These are phyloP conservation scores for Cyclotella baltica DNA, from an alignment of 108 stramenopile species.

Conservation along the genomic window DNA sequence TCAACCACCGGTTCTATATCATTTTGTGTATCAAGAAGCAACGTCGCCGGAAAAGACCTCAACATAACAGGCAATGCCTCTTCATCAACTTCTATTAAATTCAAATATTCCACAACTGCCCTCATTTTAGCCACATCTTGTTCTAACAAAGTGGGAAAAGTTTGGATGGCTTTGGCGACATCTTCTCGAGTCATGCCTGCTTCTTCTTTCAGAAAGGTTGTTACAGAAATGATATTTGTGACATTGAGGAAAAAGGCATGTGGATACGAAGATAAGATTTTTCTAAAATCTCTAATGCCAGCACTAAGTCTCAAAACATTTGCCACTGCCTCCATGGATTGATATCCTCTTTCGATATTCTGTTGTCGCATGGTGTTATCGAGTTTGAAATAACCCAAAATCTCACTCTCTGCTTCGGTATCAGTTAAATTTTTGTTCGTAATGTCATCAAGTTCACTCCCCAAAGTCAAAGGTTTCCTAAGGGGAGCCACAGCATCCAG, in stretches of 20 bases:
- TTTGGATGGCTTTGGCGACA: slow-evolving; percentile 64
- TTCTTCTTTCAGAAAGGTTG: slow-evolving; percentile 63
- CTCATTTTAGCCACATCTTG: slow-evolving; percentile 59
- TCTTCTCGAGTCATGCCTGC: slow-evolving; percentile 73
- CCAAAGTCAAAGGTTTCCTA: slow-evolving; percentile 20
- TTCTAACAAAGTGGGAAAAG: slow-evolving; percentile 68
- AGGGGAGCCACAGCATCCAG: slow-evolving; percentile 74
- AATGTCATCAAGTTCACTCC: not conserved
- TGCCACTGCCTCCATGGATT: slow-evolving; percentile 65
- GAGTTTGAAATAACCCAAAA: slow-evolving; percentile 26
- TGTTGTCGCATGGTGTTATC: slow-evolving; percentile 37
- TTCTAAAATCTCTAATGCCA: slow-evolving; percentile 70
- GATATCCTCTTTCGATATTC: slow-evolving; percentile 59
- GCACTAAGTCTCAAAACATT: slow-evolving; percentile 59
- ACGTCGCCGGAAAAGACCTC: slow-evolving; percentile 71
- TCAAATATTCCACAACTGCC: slow-evolving; percentile 52
- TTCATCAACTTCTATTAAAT: slow-evolving; percentile 57
- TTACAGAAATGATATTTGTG: slow-evolving; percentile 55
- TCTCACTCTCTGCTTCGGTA: slow-evolving; percentile 15
- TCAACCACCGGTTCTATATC: slow-evolving; percentile 72
- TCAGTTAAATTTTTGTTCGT: not conserved
- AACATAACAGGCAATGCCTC: slow-evolving; percentile 68
- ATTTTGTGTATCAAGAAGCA: slow-evolving; percentile 62
- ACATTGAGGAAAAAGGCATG: slow-evolving; percentile 67
- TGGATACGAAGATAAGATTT: slow-evolving; percentile 74